Conservation (phyloP, 2,329 filamentous ascomycete species). For the Rasamsonia emersonii region DNA sequence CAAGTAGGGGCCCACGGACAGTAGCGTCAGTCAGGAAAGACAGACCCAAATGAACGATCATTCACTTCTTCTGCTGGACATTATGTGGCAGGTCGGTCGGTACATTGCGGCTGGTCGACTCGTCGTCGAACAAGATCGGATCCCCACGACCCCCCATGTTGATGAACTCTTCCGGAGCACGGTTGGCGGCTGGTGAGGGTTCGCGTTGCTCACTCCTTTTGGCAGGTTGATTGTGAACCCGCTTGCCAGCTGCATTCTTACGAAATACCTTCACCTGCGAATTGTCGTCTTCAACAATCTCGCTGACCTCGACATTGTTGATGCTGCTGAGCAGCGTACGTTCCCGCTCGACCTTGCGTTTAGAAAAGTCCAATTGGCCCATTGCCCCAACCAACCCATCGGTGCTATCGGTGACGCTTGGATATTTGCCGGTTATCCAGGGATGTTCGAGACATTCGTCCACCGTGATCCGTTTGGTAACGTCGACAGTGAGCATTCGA, state of each 20-base stretch:
- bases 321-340: conserved; percentile 75
- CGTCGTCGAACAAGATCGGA: conserved; percentile 63
- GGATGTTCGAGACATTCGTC: conserved; percentile 87
- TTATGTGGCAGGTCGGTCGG: background rate
- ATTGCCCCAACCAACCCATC: conserved; percentile 87
- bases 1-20: too few relatives aligned
- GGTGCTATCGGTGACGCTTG: conserved; percentile 72
- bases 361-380: conserved; percentile 70
- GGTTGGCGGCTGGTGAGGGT: conserved; percentile 55
- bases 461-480: conserved; percentile 73
- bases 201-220: conserved; percentile 40
- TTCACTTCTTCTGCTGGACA: background rate
- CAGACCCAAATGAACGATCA: background rate
- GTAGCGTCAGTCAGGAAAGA: too few relatives aligned
- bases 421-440: conserved; percentile 61
- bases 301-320: conserved; percentile 61
- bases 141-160: conserved; percentile 81
- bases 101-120: conserved; percentile 37
- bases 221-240: conserved; percentile 33
- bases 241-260: conserved; percentile 54
- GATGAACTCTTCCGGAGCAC: conserved; percentile 68
- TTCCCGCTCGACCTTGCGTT: conserved; percentile 70
- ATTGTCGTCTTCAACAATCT: conserved; percentile 48
- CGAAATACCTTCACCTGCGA: conserved; percentile 61
- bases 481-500: conserved; percentile 83